These are phyloP conservation scores for Aureobasidium namibiae DNA, from an alignment of 2,329 filamentous ascomycete species.

Conservation along the genomic window DNA sequence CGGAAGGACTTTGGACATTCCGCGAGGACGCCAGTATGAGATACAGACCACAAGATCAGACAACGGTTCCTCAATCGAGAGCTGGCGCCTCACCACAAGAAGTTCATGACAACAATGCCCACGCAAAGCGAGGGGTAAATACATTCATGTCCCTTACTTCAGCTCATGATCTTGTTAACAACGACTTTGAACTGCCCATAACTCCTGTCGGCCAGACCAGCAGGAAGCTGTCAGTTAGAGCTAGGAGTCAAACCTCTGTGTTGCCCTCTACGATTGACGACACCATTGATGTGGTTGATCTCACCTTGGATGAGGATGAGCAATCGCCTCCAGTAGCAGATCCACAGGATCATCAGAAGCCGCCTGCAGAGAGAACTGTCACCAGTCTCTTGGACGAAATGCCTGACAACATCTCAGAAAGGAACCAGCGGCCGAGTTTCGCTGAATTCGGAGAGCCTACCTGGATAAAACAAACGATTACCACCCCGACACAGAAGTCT, in stretches of 20 bases:
- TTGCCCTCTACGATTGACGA: background rate
- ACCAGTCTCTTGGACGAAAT: background rate
- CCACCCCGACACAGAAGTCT: background rate
- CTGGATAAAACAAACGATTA: background rate
- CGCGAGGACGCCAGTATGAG: background rate
- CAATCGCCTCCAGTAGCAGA: background rate
- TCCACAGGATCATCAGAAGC: too few species aligned
- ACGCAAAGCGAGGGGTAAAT: background rate
- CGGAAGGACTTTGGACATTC: background rate
- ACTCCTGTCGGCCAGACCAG: background rate
- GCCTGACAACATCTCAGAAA: background rate
- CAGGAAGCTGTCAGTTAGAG: background rate
- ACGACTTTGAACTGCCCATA: background rate
- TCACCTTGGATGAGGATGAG: conserved; percentile 1
- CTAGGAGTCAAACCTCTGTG: background rate
- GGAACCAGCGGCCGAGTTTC: background rate
- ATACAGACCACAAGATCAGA: background rate
- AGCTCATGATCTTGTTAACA: background rate
- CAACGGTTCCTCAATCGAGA: background rate
- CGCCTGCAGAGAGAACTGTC: background rate
- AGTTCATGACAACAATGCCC: too few species aligned
- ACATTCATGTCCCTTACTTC: background rate
- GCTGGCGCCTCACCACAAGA: background rate
- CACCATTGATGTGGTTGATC: background rate
- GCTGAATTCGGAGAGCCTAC: background rate